Evolutionary conservation across 1,284 basidiomycete species (phyloP).

Genomic region (Cutaneotrichosporon cutaneum): DNA sequence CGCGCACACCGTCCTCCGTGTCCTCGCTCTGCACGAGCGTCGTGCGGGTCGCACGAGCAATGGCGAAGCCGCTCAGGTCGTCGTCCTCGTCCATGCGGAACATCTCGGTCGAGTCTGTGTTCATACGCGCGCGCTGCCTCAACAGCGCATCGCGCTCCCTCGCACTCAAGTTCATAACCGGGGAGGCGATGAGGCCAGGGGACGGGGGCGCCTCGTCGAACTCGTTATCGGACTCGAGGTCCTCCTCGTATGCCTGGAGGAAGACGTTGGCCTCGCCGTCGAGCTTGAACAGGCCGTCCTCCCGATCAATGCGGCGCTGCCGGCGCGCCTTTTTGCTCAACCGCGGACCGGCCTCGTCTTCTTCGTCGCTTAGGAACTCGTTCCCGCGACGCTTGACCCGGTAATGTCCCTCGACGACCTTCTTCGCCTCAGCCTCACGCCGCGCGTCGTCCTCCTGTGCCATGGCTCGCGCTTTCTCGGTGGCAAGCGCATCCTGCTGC

Average conservation of each 20-base stretch:
- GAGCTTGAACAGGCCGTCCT: conserved; percentile 38
- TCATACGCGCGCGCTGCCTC: conserved; percentile 26
- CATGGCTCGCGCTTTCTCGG: conserved; percentile 39
- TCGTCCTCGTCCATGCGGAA: neutral
- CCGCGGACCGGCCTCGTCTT: conserved; percentile 29
- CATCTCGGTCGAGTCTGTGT: conserved; percentile 4
- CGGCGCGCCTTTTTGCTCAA: conserved; percentile 33
- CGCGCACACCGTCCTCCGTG: neutral
- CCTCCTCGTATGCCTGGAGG: conserved; percentile 29
- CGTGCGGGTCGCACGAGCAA: conserved; percentile 2
- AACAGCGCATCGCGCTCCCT: conserved; percentile 26
- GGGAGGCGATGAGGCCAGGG: conserved; percentile 2
- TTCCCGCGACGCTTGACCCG: conserved; percentile 34
- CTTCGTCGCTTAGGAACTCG: conserved; percentile 41
- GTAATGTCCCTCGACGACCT: conserved; percentile 41
- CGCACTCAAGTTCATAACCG: conserved; percentile 7
- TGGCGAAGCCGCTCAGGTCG: neutral
- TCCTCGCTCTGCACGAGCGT: neutral
- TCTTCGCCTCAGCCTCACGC: conserved; percentile 38
- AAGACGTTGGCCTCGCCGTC: conserved; percentile 36
- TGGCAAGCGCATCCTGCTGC: conserved; percentile 33
- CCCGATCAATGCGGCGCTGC: conserved; percentile 30
- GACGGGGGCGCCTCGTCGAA: conserved; percentile 30
- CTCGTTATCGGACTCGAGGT: conserved; percentile 39
- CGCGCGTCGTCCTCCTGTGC: conserved; percentile 39